Evolutionary conservation across 345 rosid genomes (phyloP).

Genomic region (Ceriops zippeliana): DNA sequence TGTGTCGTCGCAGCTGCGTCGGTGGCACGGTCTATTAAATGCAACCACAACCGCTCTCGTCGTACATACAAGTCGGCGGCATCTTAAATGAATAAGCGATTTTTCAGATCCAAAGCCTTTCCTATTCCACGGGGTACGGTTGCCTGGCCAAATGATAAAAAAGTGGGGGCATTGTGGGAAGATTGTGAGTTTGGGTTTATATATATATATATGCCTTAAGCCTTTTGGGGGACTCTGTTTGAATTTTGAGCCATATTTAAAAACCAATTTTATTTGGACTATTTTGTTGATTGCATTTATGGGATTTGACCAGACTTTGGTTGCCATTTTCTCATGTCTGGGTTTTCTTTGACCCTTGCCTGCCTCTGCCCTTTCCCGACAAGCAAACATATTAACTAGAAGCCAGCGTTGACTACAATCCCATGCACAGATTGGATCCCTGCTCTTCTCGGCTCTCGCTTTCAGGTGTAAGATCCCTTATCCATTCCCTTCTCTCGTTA

Average conservation of each 20-base stretch:
- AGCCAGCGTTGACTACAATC: too few relatives aligned
- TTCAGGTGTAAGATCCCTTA: too few relatives aligned
- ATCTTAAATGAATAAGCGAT: not conserved
- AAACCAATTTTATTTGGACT: slow-evolving; percentile 1
- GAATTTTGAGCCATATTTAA: too few relatives aligned
- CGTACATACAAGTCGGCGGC: not conserved
- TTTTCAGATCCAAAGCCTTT: not conserved
- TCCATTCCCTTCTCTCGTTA: too few relatives aligned
- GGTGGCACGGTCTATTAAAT: not conserved
- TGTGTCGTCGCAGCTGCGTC: too few relatives aligned
- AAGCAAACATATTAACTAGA: slow-evolving; percentile 6
- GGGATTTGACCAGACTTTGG: not conserved
- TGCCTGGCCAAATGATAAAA: not conserved
- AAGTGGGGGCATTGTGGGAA: not conserved
- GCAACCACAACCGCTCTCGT: not conserved
- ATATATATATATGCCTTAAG: too few relatives aligned
- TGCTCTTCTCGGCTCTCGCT: too few relatives aligned
- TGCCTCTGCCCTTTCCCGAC: slow-evolving; percentile 11
- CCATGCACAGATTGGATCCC: too few relatives aligned
- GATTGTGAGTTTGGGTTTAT: not conserved
- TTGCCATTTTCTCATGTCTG: too few relatives aligned
- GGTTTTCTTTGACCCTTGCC: not conserved
- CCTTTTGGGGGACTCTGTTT: too few relatives aligned
- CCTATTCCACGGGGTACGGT: not conserved
- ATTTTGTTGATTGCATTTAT: slow-evolving; percentile 28